Conservation (phyloP, 2,329 filamentous ascomycete species). For the Trichoderma sp. region DNA sequence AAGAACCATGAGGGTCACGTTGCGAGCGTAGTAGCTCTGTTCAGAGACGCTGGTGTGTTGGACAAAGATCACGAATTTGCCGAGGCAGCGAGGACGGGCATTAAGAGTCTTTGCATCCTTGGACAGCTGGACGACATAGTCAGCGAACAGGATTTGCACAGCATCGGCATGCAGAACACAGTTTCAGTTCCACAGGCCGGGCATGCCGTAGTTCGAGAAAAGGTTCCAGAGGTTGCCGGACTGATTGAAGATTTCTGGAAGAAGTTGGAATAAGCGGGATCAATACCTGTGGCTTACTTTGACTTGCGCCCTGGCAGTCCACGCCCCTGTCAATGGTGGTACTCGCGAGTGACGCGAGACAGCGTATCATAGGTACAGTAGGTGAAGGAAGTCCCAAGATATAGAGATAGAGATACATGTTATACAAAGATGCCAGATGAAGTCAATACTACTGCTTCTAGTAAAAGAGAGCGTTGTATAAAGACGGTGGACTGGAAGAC, state of each 20-base stretch:
- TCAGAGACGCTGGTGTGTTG: constrained; percentile 14
- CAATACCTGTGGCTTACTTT: too few species aligned
- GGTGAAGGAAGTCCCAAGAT: too few species aligned
- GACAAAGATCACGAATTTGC: constrained; percentile 9
- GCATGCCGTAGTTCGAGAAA: constrained; percentile 14
- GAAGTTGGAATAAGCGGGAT: background rate
- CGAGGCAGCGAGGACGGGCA: background rate
- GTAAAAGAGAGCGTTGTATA: too few species aligned
- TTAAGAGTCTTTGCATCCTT: background rate
- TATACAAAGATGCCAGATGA: too few species aligned
- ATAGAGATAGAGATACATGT: too few species aligned
- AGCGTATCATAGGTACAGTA: too few species aligned
- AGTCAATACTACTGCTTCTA: too few species aligned
- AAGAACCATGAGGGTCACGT: constrained; percentile 5
- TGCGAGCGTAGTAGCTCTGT: constrained; percentile 10
- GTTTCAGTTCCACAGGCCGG: constrained; percentile 6
- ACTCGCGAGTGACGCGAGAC: too few species aligned
- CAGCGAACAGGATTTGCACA: background rate
- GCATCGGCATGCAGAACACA: background rate
- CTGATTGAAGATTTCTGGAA: constrained; percentile 8
- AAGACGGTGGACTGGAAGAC: too few species aligned
- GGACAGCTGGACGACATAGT: constrained; percentile 14
- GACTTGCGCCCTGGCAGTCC: too few species aligned
- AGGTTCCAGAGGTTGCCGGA: background rate
- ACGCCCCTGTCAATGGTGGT: too few species aligned